These are phyloP conservation scores for Rhodotorula toruloides DNA, from an alignment of 768 basidiomycete species.

Conservation along the genomic window DNA sequence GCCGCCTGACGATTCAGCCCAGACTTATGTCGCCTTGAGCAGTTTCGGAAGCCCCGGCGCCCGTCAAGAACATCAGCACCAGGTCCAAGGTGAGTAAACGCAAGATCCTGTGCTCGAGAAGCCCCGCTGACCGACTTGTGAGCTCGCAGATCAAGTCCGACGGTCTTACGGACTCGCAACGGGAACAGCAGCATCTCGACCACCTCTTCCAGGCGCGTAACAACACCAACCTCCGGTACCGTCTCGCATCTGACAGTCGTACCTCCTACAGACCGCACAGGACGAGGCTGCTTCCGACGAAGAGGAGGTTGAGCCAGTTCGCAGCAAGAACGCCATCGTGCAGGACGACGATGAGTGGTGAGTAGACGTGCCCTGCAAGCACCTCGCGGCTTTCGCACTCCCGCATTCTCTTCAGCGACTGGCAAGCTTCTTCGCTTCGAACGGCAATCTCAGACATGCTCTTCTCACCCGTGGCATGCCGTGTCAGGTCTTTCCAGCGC, in stretches of 20 bases:
- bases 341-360: constrained; percentile 7
- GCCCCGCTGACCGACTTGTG: constrained; percentile 35
- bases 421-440: neutral
- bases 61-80: constrained; percentile 37
- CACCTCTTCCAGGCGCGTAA: constrained; percentile 42
- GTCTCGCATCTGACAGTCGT: too few relatives aligned
- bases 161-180: constrained; percentile 45
- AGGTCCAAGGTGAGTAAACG: constrained; percentile 34
- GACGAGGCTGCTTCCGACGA: constrained; percentile 45
- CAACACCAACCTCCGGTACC: too few relatives aligned
- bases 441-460: neutral
- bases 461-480: too few relatives aligned
- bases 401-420: too few relatives aligned
- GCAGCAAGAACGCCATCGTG: neutral
- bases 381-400: too few relatives aligned
- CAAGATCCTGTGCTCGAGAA: too few relatives aligned
- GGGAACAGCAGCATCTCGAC: constrained; percentile 46
- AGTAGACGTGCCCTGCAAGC: neutral
- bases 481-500: too few relatives aligned
- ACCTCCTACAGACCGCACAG: constrained; percentile 41
- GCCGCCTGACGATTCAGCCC: too few relatives aligned
- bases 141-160: constrained; percentile 39
- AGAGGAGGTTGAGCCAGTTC: constrained; percentile 37
- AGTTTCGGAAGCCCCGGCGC: constrained; percentile 48
- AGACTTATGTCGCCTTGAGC: neutral